Percentiles rank a stretch among this genome's conserved stretches.
These are phyloP conservation scores for Brassica cretica DNA, from an alignment of 345 rosid genomes.

Conservation along the genomic window DNA sequence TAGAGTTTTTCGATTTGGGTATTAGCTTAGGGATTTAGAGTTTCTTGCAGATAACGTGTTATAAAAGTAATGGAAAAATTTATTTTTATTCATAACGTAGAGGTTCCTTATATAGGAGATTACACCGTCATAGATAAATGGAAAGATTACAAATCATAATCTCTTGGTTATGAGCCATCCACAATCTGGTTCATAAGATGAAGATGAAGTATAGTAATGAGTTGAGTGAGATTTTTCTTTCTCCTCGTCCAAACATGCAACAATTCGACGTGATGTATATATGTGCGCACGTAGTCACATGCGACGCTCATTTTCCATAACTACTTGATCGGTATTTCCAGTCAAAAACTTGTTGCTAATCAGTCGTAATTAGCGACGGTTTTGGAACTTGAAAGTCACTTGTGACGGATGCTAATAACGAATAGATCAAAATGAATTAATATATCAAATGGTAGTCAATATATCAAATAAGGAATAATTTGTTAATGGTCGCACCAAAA, in stretches of 20 bases:
- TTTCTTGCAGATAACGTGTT: too few relatives aligned
- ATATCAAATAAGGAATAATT: background rate
- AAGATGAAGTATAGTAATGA: background rate
- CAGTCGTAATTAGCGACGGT: background rate
- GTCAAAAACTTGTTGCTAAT: background rate
- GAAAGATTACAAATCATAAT: too few relatives aligned
- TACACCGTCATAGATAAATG: too few relatives aligned
- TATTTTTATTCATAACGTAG: too few relatives aligned
- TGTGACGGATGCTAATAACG: background rate
- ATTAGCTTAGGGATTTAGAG: too few relatives aligned
- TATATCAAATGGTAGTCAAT: background rate
- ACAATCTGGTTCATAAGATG: too few relatives aligned
- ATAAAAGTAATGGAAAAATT: too few relatives aligned
- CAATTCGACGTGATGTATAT: background rate
- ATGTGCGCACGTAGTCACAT: background rate
- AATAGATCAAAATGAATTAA: background rate
- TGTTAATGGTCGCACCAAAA: background rate
- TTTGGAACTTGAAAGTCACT: background rate
- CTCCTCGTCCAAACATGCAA: background rate
- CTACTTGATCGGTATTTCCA: background rate
- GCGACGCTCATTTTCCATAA: background rate
- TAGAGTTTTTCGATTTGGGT: too few relatives aligned
- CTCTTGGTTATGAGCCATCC: too few relatives aligned
- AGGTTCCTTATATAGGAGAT: too few relatives aligned
- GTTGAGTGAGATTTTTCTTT: background rate